Base-by-base conservation (phyloP, 2,329 filamentous ascomycete genomes). In the Penicillium sp. region DNA sequence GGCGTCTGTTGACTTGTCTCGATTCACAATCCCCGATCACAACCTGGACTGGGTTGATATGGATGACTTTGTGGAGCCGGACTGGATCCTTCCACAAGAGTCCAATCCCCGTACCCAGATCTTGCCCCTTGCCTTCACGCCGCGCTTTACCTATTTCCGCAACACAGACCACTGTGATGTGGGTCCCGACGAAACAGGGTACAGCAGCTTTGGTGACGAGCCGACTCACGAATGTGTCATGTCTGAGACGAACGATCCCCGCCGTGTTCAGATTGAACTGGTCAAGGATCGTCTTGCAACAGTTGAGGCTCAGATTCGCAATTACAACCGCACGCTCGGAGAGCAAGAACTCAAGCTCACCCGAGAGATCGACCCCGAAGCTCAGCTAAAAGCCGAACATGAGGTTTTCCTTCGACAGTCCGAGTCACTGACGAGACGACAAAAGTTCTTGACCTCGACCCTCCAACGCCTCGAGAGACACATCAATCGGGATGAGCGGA, bases 41-140 rank as follows among this genome's bases (percentile, higher is more conserved):
- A 94, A 99, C 67, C 87, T 92, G 62, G 92, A 88, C 51, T 99
- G 94, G 94, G 92, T 99, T 58, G 94, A 99, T 67, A 97, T 99
- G 92, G 94, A 99, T 69, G 94, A 99, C 70, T 99, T 99, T 73
- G 92, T 99, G 29, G 94, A 99, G 72, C 78, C 99, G 21, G 95
- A 97, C 70, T 97, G 93, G 93, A 92, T 96, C 50, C 76, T 97
- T 22, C 93, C 93, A 0, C 88, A 90, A 13, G 90, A 96, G 67
- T 85, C 88, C 31, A 95, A 96, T 61, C 92, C 93, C 0, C 88
- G 95, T 62, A 97, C 93, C 0, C 92, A 94, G 72, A 99, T 99
- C 43, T 75, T 99, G 50, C 95, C 95, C 0, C 81, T 99, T 8
- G 92, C 90, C 0, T 97, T 88, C 66, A 90, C 93, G 18, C 95